Conservation (phyloP, 306 rosid genomes). For the apple (Malus domestica) region ASM211411v1 NC_041792.1:20248407-20248906, state of each 20-base stretch:
- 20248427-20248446: neutral
- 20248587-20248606: neutral
- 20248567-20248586: slow-evolving; percentile 12
- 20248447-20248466: slow-evolving; percentile 4
- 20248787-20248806: neutral
- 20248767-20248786: neutral
- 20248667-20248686: neutral
- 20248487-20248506: neutral
- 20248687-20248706: slow-evolving; percentile 6
- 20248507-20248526: slow-evolving; percentile 8
- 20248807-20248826: slow-evolving; percentile 18
- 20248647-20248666: slow-evolving; percentile 7
- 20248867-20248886: neutral
- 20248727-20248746: neutral
- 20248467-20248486: neutral
- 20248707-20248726: neutral
- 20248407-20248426: neutral
- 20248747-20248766: neutral
- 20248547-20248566: slow-evolving; percentile 11
- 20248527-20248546: neutral
- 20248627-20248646: slow-evolving; percentile 6
- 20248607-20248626: slow-evolving; percentile 36
- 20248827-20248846: slow-evolving; percentile 18
- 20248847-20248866: neutral
- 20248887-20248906: neutral